These are phyloP conservation scores for Vaccinium macrocarpon DNA, from an alignment of 148 eudicot genomes.

Conservation along the genomic window DNA sequence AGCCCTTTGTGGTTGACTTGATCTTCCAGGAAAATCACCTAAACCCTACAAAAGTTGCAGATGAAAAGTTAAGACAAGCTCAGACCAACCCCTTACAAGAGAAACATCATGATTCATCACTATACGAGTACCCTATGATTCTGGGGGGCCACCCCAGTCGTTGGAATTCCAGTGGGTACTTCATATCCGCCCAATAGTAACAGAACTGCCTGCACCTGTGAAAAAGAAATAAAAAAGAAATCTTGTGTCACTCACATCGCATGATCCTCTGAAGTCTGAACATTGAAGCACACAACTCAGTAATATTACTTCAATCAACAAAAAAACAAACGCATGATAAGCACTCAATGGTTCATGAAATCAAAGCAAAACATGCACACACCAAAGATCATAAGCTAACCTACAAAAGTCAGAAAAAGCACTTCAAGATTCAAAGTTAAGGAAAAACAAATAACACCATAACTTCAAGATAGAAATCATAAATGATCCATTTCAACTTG, in stretches of 20 bases:
- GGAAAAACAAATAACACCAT: neutral
- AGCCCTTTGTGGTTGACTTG: constrained; percentile 70
- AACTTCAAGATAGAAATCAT: neutral
- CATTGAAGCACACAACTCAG: neutral
- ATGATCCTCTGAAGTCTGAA: neutral
- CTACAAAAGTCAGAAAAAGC: neutral
- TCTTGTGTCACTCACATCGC: neutral
- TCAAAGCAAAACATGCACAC: neutral
- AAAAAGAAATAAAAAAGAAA: constrained; percentile 3
- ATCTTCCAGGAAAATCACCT: constrained; percentile 53
- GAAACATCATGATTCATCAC: neutral
- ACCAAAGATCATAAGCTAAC: neutral
- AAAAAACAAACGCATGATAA: neutral
- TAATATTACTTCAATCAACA: neutral
- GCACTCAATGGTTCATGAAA: neutral
- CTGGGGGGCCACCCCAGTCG: constrained; percentile 37
- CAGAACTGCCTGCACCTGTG: constrained; percentile 85
- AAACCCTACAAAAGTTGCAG: constrained; percentile 35
- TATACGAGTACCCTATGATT: constrained; percentile 52
- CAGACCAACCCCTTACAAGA: neutral
- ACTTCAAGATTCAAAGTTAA: neutral
- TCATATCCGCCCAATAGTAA: constrained; percentile 75
- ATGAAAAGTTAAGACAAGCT: constrained; percentile 14
- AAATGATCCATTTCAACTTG: neutral
- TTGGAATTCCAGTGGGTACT: constrained; percentile 57